Base-by-base conservation (phyloP, 31 red algal genomes). In the Endocladia muricata region DNA sequence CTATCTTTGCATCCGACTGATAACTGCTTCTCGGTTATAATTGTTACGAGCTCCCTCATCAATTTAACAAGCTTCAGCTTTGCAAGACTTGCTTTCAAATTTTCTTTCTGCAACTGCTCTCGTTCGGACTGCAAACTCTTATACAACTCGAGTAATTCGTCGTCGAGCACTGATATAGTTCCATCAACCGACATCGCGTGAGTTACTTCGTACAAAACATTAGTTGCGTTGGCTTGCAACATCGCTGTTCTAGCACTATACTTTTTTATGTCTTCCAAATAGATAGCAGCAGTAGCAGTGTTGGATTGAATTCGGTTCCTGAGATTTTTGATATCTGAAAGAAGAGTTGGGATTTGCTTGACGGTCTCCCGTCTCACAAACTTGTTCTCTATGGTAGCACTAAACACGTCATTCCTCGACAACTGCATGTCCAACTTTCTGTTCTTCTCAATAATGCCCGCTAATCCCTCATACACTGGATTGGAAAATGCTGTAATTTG, bases 221-320 rank as follows among this genome's bases (percentile, higher is more conserved):
- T 67, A 8, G 61, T 67, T 4, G 61, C 34, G 6, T 67, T 23
- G 5, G 3, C 33, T 37, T 67, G 26, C 21, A 67, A 33, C 23
- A 21, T 19, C 6, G 61, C 61, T 32, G 33, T 67, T 33, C 6
- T 29, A n/a, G 0, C 33, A 36, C 61, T 67, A 4, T 36, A 34
- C 5, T 67, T 17, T 33, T 67, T 67, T 26, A 67, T 67, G 39
- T 67, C 61, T 35, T 33, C n/a, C 19, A 67, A 36, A 34, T 67
- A 67, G 32, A 26, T 35, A 32, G 32, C 61, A 19, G 61, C 39
- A 21, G 32, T 35, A 28, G 6, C 6, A 21, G 6, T 23, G n/a
- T 67, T 67, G 5, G 61, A 67, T 36, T 67, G 61, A 4, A 67
- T 33, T 4, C 61, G 61, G 17, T 37, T 67, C 39, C 39, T 35